Base-by-base conservation (phyloP, 1,284 basidiomycete species). In the Fomitopsis schrenkii region DNA sequence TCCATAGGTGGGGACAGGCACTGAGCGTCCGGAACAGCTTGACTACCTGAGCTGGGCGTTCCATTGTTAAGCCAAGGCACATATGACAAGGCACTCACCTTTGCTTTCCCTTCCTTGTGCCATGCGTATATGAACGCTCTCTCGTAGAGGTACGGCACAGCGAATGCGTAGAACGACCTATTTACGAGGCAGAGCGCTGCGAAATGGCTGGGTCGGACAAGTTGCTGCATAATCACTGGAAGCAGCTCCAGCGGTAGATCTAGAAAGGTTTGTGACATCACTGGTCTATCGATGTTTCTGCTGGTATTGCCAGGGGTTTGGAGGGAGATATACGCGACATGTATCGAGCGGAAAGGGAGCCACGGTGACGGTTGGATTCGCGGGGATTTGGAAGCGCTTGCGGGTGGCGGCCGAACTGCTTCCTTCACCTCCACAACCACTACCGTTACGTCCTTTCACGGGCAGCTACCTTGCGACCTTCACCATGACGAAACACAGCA, bases 401-500 rank as follows among this genome's bases (percentile, higher is more conserved):
- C 35, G 10, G 35, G 35, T 22, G 22, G 22, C 22, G 22, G 22
- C 35, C 35, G 35, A 36, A 36, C 10, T 36, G 35, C 35, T 12
- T 2, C 35, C 35, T 36, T 12, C 6, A 7, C 35, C 35, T 6
- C 35, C 35, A 36, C 35, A 6, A 36, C 35, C 35, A 36, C 35
- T 7, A 7, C 30, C 30, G 8, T 8, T 33, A 33, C 30, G 30
- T 33, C 30, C 30, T 33, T 33, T 46, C n/a, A 46, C 42, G 8
- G n/a, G 14, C 38, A 19, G 4, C 44, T 10, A 19, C 8, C 26
- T 14, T 48, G 28, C 6, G 14, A 1, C 3, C 50, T 5, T 35
- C 33, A 36, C 8, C 7, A 93, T 93, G 91, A 91, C 91, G 57
- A 93, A 93, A 75, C 91, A 94, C 72, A 91, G 88, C 80, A 93